phyloP scores from a whole-genome alignment of 345 rosid species.

The Isatis tinctoria region DNA sequence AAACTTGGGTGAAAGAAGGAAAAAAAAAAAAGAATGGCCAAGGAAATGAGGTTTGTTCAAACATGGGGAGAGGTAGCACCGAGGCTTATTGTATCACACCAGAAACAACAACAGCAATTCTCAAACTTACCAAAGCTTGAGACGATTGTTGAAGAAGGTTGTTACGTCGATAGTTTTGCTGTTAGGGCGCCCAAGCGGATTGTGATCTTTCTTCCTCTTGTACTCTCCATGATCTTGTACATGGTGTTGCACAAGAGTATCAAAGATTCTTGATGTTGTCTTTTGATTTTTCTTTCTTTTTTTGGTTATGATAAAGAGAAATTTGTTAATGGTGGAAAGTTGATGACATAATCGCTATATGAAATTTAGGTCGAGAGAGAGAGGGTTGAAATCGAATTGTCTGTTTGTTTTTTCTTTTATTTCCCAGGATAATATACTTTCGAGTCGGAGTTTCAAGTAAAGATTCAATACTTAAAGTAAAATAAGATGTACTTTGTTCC shows the following conservation, averaged over 20 bases:
- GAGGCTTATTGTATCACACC: slow-evolving; percentile 29
- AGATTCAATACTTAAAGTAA: background rate
- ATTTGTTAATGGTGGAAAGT: too few species aligned
- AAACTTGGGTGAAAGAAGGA: slow-evolving; percentile 7
- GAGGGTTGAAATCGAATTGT: too few species aligned
- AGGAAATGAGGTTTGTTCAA: slow-evolving; percentile 33
- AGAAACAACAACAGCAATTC: slow-evolving; percentile 33
- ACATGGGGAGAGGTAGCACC: slow-evolving; percentile 48
- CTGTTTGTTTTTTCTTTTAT: too few species aligned
- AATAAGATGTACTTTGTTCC: background rate
- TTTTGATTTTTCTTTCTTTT: background rate
- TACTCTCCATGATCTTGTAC: slow-evolving; percentile 34
- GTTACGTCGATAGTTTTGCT: slow-evolving; percentile 3
- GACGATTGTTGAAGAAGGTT: slow-evolving; percentile 47
- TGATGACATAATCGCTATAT: background rate
- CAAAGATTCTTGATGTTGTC: background rate
- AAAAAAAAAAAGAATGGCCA: slow-evolving; percentile 33
- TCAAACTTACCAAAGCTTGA: slow-evolving; percentile 37
- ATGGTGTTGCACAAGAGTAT: slow-evolving; percentile 33
- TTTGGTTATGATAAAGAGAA: background rate
- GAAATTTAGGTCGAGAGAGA: background rate
- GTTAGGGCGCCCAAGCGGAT: slow-evolving; percentile 28
- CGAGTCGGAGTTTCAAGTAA: background rate
- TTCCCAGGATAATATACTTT: background rate
- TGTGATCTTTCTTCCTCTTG: slow-evolving; percentile 39